These are phyloP conservation scores for Pestalotiopsis sp. DNA, from an alignment of 2,329 filamentous ascomycete genomes.

Conservation along the genomic window DNA sequence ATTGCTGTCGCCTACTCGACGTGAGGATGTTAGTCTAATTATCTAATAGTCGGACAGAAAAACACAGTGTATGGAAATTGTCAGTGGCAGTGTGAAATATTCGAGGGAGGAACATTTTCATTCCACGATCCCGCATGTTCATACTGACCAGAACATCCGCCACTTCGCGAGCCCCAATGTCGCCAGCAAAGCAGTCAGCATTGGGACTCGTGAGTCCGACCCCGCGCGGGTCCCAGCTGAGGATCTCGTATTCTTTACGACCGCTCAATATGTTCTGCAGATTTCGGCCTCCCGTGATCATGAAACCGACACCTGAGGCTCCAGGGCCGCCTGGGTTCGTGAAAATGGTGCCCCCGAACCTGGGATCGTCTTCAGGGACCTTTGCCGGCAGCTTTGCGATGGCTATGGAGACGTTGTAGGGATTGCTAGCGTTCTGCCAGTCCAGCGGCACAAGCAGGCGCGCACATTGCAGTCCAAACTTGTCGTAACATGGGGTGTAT, in stretches of 20 bases:
- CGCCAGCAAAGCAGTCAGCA: constrained; percentile 39
- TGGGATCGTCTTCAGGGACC: constrained; percentile 38
- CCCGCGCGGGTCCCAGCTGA: constrained; percentile 49
- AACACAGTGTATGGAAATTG: too few species aligned
- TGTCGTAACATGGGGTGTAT: constrained; percentile 42
- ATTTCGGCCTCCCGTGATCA: constrained; percentile 26
- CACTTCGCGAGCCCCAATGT: constrained; percentile 29
- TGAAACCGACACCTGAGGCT: constrained; percentile 37
- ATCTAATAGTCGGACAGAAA: background rate
- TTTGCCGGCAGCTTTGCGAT: constrained; percentile 42
- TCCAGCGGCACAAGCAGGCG: constrained; percentile 46
- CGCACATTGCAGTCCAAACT: constrained; percentile 37
- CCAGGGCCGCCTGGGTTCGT: constrained; percentile 49
- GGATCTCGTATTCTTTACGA: constrained; percentile 37
- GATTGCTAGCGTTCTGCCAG: constrained; percentile 34
- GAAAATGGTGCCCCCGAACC: constrained; percentile 45
- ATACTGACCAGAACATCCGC: constrained; percentile 24
- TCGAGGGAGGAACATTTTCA: background rate
- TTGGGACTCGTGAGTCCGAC: constrained; percentile 38
- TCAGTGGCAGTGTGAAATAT: too few species aligned
- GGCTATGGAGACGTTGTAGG: constrained; percentile 39
- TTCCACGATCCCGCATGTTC: too few species aligned
- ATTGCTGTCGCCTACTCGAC: constrained; percentile 21
- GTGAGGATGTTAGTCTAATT: background rate
- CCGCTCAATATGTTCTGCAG: constrained; percentile 28